These are phyloP conservation scores for Ustilago sp. DNA, from an alignment of 1,284 basidiomycete genomes.

Conservation along the genomic window DNA sequence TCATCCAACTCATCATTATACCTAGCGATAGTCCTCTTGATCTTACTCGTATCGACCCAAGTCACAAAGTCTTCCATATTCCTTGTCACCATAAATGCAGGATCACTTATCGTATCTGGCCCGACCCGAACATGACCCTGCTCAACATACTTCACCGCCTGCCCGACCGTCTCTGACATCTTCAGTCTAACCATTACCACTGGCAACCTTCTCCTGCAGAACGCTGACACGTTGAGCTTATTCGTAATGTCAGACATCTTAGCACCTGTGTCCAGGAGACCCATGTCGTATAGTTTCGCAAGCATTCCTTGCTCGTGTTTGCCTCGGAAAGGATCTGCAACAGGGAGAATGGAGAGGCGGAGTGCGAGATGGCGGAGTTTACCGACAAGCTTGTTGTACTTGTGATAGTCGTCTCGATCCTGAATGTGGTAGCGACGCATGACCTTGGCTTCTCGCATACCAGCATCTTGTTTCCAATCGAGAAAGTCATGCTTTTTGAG, in stretches of 20 bases:
- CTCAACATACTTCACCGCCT: slow-evolving; percentile 97
- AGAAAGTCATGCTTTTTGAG: slow-evolving; percentile 70
- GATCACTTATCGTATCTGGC: slow-evolving; percentile 94
- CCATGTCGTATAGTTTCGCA: slow-evolving; percentile 97
- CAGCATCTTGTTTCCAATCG: slow-evolving; percentile 97
- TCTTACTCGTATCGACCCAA: slow-evolving; percentile 97
- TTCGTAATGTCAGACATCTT: slow-evolving; percentile 75
- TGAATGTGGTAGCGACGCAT: slow-evolving; percentile 88
- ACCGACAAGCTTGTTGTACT: slow-evolving; percentile 97
- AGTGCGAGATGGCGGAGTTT: slow-evolving; percentile 86
- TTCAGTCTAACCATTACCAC: slow-evolving; percentile 92
- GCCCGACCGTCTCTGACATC: slow-evolving; percentile 95
- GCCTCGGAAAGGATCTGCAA: slow-evolving; percentile 87
- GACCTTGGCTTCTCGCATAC: slow-evolving; percentile 89
- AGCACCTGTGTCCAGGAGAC: slow-evolving; percentile 79
- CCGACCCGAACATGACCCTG: slow-evolving; percentile 98
- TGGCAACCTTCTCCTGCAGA: slow-evolving; percentile 89
- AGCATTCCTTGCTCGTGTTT: slow-evolving; percentile 88
- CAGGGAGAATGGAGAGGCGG: slow-evolving; percentile 85
- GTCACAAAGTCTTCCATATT: slow-evolving; percentile 99
- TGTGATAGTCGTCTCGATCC: slow-evolving; percentile 88
- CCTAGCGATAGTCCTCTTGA: slow-evolving; percentile 93
- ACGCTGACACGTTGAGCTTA: slow-evolving; percentile 87
- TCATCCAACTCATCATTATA: slow-evolving; percentile 86
- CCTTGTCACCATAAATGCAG: slow-evolving; percentile 90